Base-by-base conservation (phyloP, 2,329 filamentous ascomycete genomes). In the Colletotrichum gigasporum region DNA sequence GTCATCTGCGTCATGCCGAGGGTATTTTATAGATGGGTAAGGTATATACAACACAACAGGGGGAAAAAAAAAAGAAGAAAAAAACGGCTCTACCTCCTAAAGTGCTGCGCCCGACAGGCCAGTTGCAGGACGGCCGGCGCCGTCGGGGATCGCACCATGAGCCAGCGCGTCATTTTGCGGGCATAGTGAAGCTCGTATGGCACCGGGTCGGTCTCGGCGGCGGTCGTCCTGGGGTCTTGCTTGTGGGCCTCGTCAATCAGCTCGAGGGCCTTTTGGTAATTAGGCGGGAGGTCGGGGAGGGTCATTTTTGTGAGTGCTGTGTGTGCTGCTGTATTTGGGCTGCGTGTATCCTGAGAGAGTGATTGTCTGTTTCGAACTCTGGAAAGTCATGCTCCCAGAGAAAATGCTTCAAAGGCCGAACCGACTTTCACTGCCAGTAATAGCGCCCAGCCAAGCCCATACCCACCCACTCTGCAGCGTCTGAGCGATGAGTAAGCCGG, bases 171-270 rank as follows among this genome's bases (percentile, higher is more conserved):
- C 90, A 94, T 94, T 76, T 93, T 89, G 52, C 85, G 83, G 6
- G 93, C 92, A 74, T 96, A 96, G 79, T 93, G 89, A 1, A 95
- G 87, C 78, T 96, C 93, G 77, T 93, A 94, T 1, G 92, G 91
- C 1, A 89, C 71, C 5, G 75, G 70, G 54, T 76, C 73, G 64
- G 74, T 78, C 56, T 82, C 77, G 60, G 39, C n/a, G 42, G 80
- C 72, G 26, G 80, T 82, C 39, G 66, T 71, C 35, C 74, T 77
- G 10, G 76, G 72, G 60, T 80, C 78, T 41, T 75, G 54, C 39
- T 73, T 71, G 66, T 80, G 78, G 42, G 90, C 92, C 57, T 85
- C 84, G 79, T 96, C 92, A 72, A 96, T 94, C 69, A 88, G 83
- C 35, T 82, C 75, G 39, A 94, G 80, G 24, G 90, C 91, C 55